Evolutionary conservation across 2,329 filamentous ascomycete genomes (phyloP).

Genomic region (Penicillium sp.): DNA sequence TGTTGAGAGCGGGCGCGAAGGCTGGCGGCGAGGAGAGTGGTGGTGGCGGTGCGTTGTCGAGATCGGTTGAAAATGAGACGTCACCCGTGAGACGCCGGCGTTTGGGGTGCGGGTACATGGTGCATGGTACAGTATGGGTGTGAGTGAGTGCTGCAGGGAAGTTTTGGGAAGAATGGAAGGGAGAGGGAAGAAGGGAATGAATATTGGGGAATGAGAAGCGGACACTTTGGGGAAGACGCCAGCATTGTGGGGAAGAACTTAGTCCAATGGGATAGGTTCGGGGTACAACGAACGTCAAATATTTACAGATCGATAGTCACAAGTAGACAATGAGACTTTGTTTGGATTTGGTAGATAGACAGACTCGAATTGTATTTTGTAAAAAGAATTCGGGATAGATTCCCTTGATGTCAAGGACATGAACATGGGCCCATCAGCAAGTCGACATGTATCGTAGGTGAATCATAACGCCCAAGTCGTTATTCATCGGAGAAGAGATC

Average conservation of each 20-base stretch:
- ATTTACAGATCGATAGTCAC: no score
- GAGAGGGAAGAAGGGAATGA: not conserved
- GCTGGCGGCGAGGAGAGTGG: constrained; percentile 12
- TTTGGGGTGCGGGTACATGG: constrained; percentile 15
- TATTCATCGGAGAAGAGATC: no score
- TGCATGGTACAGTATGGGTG: not conserved
- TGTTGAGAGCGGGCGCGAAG: constrained; percentile 13
- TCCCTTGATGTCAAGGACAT: no score
- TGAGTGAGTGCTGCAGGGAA: not conserved
- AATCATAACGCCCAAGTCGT: no score
- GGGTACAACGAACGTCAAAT: no score
- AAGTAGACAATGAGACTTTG: no score
- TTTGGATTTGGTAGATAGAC: no score
- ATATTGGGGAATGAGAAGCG: not conserved
- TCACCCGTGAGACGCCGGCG: constrained; percentile 18
- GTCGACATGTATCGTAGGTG: no score
- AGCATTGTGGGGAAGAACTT: constrained; percentile 4
- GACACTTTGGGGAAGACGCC: not conserved
- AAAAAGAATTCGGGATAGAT: no score
- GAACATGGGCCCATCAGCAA: no score
- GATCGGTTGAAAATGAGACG: constrained; percentile 6
- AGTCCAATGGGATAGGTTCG: no score
- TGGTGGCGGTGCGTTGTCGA: constrained; percentile 2
- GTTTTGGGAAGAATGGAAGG: not conserved
- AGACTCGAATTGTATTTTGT: no score